These are phyloP conservation scores for Cladosporium sp. DNA, from an alignment of 2,329 filamentous ascomycete species.

Conservation along the genomic window DNA sequence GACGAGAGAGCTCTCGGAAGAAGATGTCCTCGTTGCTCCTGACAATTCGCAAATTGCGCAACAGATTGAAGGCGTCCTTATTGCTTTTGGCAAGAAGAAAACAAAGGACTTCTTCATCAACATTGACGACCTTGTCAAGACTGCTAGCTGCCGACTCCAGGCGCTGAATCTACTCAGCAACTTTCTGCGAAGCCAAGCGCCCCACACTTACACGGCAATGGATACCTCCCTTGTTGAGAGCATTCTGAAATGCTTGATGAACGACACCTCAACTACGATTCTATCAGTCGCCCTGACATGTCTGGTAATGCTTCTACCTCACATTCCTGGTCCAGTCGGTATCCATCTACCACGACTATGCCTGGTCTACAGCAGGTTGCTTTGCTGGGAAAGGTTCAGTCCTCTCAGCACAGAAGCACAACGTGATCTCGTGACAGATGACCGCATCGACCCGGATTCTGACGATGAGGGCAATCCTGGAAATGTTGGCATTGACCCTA, in stretches of 20 bases:
- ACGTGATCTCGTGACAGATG: constrained; percentile 31
- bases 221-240: constrained; percentile 69
- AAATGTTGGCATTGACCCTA: constrained; percentile 33
- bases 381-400: constrained; percentile 69
- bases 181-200: constrained; percentile 72
- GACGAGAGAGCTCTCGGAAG: constrained; percentile 35
- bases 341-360: constrained; percentile 69
- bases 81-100: constrained; percentile 60
- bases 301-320: constrained; percentile 76
- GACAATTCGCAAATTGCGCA: constrained; percentile 45
- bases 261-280: constrained; percentile 71
- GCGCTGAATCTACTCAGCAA: constrained; percentile 65
- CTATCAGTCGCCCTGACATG: constrained; percentile 72
- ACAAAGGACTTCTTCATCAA: constrained; percentile 66
- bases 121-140: constrained; percentile 63
- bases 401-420: constrained; percentile 31
- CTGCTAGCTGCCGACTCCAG: constrained; percentile 59
- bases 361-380: constrained; percentile 72
- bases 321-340: constrained; percentile 70
- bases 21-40: constrained; percentile 33
- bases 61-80: constrained; percentile 51
- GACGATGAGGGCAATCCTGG: constrained; percentile 37
- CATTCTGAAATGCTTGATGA: constrained; percentile 69
- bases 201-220: constrained; percentile 69
- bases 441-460: constrained; percentile 26